Percentiles rank a stretch among this genome's conserved stretches.
phyloP scores from a whole-genome alignment of 176 grass and related monocot species.

The sorghum (Sorghum bicolor) region Sorghum_bicolor_NCBIv3 NC_012870.2:67582001-67582500 shows the following conservation, averaged over 20 bases:
- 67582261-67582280: no score
- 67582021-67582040: conserved; percentile 37
- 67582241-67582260: neutral
- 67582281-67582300: no score
- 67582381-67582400: no score
- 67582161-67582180: conserved; percentile 36
- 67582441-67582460: no score
- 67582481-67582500: no score
- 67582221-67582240: neutral
- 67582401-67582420: no score
- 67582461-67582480: no score
- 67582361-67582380: no score
- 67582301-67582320: no score
- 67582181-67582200: neutral
- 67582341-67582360: no score
- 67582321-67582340: no score
- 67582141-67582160: conserved; percentile 39
- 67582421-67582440: no score
- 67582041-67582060: conserved; percentile 34
- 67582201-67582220: neutral
- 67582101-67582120: conserved; percentile 38
- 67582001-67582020: conserved; percentile 23
- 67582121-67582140: neutral
- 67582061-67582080: conserved; percentile 9
- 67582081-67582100: conserved; percentile 40